Percentiles rank a stretch among this genome's conserved stretches.
Evolutionary conservation across 768 basidiomycete genomes (phyloP).

Genomic region (Boletus subcaerulescens): DNA sequence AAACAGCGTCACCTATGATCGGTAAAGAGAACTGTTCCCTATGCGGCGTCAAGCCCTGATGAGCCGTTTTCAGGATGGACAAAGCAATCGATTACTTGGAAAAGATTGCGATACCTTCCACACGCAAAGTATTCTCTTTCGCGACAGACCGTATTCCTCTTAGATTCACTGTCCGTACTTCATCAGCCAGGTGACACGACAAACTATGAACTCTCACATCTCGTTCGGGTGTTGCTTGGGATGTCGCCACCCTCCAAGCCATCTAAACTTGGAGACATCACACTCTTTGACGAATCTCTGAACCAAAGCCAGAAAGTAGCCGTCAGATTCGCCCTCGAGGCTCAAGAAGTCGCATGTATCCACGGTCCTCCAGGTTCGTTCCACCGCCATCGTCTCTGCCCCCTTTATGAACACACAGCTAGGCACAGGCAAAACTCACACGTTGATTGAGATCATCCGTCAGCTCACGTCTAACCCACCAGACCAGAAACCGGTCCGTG

Average conservation of each 20-base stretch:
- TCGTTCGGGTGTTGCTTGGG: conserved; percentile 72
- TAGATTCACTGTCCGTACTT: neutral
- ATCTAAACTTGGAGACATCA: conserved; percentile 38
- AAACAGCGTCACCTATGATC: conserved; percentile 88
- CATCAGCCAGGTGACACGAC: conserved; percentile 40
- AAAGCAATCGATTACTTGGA: conserved; percentile 71
- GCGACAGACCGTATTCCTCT: neutral
- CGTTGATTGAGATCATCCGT: conserved; percentile 89
- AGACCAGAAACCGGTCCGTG: conserved; percentile 47
- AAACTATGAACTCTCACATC: conserved; percentile 42
- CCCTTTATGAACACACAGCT: neutral
- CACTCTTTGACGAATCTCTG: conserved; percentile 72
- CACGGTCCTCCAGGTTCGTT: conserved; percentile 90
- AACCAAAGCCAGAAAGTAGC: conserved; percentile 86
- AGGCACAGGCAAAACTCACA: conserved; percentile 96
- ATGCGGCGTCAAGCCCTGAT: neutral
- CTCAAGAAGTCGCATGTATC: conserved; percentile 84
- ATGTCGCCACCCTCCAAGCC: conserved; percentile 46
- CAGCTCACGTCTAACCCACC: conserved; percentile 60
- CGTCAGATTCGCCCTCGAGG: conserved; percentile 76
- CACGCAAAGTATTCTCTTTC: conserved; percentile 18
- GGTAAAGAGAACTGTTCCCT: conserved; percentile 38
- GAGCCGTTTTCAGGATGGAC: conserved; percentile 69
- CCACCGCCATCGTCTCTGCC: neutral
- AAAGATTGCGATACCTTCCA: conserved; percentile 34